Evolutionary conservation across 1,284 basidiomycete genomes (phyloP), one percentile per base, ranked within the genome.

Genomic region (Athelia sp.): DNA sequence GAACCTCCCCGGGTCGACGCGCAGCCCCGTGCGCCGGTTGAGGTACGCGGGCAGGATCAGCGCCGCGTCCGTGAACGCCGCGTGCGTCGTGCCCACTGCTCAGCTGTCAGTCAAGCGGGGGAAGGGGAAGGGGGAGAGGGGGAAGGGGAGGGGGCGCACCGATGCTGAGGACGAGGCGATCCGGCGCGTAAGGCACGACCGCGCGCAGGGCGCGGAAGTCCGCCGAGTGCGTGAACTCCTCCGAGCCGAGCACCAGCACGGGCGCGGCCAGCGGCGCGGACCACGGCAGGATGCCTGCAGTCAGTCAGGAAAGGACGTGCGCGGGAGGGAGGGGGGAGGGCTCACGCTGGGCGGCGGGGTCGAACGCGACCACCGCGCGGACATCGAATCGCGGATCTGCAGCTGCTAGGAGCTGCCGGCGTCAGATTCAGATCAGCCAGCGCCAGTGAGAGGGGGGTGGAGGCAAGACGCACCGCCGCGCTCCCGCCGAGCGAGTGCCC

Each of bases 61-160:
- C 67, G 80, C 79, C 32, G 78, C 76, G 58, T 83, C 81, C 62
- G 79, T 77, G 61, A 81, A 80, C 42, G 79, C 78, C 70, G 78
- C 80, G 60, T 82, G 79, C 69, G 79, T 83, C 32, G 77, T 74
- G 58, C 80, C 81, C 34, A 76, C 77, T 74, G 75, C 24, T 43
- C 1, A 18, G 14, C 49, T 34, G 17, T 22, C 15, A 14, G 35
- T 36, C 6, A 4, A 13, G 4, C 26, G 13, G 26, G 6, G 26
- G 26, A 29, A 29, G 26, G 13, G 13, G 26, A 29, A 29, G 26
- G 13, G 13, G 26, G 13, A 29, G 26, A 29, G 13, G 26, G 26
- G 26, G 26, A 29, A 13, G 26, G 26, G 26, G 13, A 13, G 26
- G 26, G 26, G 13, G 13, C 26, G 34, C 29, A 45, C 54, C 43